A percentile compares a stretch with the other conserved stretches of the same genome.
These are phyloP conservation scores for Candida qinlingensis DNA, from an alignment of 805 yeast species.

Conservation along the genomic window DNA sequence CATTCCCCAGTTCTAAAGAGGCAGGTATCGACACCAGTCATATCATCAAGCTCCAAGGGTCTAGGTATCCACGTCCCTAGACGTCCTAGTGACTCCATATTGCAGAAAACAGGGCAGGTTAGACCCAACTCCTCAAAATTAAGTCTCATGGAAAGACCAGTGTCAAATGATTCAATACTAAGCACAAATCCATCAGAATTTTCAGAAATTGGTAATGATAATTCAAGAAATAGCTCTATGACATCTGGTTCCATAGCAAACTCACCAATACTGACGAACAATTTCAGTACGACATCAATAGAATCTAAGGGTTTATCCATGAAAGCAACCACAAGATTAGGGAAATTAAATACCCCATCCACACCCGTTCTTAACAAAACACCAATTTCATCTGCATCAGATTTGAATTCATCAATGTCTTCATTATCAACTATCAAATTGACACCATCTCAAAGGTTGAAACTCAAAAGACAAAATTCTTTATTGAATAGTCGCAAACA, in stretches of 20 bases:
- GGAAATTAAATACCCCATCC: not conserved
- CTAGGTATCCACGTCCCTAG: constrained; percentile 17
- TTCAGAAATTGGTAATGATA: constrained; percentile 18
- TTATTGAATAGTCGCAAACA: constrained; percentile 29
- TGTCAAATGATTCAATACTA: constrained; percentile 25
- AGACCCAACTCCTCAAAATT: constrained; percentile 8
- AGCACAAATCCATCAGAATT: constrained; percentile 11
- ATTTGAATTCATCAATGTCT: constrained; percentile 3
- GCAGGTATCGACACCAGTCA: constrained; percentile 5
- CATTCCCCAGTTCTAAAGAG: constrained; percentile 1
- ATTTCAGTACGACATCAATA: constrained; percentile 1
- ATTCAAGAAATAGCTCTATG: constrained; percentile 25
- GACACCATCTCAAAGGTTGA: constrained; percentile 39
- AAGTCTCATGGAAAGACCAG: constrained; percentile 21
- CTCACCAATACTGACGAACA: constrained; percentile 14
- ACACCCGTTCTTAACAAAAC: not conserved
- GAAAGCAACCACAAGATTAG: not conserved
- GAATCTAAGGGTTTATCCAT: not conserved
- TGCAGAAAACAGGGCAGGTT: constrained; percentile 7
- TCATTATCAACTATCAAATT: constrained; percentile 18
- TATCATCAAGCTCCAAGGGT: constrained; percentile 12
- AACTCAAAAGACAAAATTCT: constrained; percentile 34
- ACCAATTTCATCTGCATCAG: constrained; percentile 2
- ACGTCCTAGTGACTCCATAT: constrained; percentile 23
- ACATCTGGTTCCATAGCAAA: constrained; percentile 19